phyloP scores from a whole-genome alignment of 176 grass and related monocot species.

The Triticum turgidum region DNA sequence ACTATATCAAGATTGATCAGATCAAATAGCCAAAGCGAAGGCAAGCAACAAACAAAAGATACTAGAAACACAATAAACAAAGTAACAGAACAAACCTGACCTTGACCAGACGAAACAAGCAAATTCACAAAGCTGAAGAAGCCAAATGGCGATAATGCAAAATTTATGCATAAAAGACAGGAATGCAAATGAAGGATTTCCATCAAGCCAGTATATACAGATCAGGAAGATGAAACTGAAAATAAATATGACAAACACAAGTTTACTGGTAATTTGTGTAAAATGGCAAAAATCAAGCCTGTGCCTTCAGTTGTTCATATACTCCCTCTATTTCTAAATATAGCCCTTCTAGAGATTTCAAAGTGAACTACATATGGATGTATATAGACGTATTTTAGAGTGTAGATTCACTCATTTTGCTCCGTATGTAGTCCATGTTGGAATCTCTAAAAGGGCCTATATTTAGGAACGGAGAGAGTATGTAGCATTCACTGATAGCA shows the following conservation, averaged over 20 bases:
- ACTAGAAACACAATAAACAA: neutral
- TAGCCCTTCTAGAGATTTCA: too few species aligned
- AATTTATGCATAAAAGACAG: neutral
- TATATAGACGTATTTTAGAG: too few species aligned
- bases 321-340: too few species aligned
- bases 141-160: neutral
- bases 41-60: neutral
- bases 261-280: neutral
- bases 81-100: neutral
- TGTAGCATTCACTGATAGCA: slow-evolving; percentile 16
- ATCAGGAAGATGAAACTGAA: neutral
- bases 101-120: neutral
- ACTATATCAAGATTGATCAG: neutral
- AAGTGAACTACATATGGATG: too few species aligned
- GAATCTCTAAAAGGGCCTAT: too few species aligned
- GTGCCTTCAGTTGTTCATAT: slow-evolving; percentile 4
- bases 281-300: neutral
- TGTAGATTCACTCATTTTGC: too few species aligned
- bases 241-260: neutral
- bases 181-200: neutral
- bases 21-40: neutral
- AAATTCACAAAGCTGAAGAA: neutral
- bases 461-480: neutral
- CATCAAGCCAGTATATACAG: neutral
- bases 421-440: too few species aligned